Evolutionary conservation across 106 monocot species (phyloP), one percentile per base, ranked within the genome.

Genomic region (Dendrobium catenatum): DNA sequence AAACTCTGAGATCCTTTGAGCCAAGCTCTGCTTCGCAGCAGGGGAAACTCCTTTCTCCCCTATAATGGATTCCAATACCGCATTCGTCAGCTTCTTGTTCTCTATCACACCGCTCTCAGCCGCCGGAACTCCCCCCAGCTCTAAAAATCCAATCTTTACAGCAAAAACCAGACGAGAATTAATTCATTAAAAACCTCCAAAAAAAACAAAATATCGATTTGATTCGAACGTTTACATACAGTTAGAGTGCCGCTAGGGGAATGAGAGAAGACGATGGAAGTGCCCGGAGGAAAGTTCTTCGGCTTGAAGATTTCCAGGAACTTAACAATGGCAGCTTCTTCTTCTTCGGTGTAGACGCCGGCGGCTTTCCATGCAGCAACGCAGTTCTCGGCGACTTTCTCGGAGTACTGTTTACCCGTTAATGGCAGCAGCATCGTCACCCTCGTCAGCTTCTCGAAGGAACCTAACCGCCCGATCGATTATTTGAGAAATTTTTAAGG

Each of bases 301-400:
- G 77, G 73, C 73, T 87, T 82, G 84, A 93, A 87, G 10, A 55
- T 67, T 16, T 79, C 67, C 22, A 78, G 87, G 75, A 93, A 90
- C 43, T 90, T 82, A 24, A 85, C 80, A 10, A 88, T 47, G 7
- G 93, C 90, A 15, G 73, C 31, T 1, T 73, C 90, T 54, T 90
- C 88, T 16, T 73, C 85, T 7, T 87, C 86, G 9, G 90, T 90
- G 80, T 85, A 90, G 66, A 78, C 82, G 0, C 88, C 90, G 19
- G 68, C 54, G 27, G 83, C 74, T 78, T 93, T 93, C 93, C 90
- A 93, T 18, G 79, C 33, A 0, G 61, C 82, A 3, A 85, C 87
- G 55, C 90, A 90, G 85, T 90, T 88, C 66, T 90, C 90, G 5
- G 90, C 26, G 27, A 93, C 90, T 79, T 93, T 93, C 47, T 83